Evolutionary conservation across 306 rosid species (phyloP).

Genomic region (Corylus americana): DNA sequence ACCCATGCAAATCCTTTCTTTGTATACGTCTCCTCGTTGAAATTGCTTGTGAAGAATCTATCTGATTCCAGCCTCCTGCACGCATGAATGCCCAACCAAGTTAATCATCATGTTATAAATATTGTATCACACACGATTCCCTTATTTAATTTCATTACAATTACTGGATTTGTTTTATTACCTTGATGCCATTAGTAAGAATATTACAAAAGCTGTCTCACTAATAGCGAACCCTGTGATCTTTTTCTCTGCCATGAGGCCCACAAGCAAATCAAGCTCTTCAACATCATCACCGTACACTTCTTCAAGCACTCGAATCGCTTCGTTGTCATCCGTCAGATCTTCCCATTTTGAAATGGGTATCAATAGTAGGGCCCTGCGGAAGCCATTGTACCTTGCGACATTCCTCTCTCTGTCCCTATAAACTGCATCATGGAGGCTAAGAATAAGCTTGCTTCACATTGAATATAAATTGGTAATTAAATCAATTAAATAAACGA

Average conservation of each 20-base stretch:
- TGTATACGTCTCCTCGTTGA: constrained; percentile 52
- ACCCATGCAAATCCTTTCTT: constrained; percentile 60
- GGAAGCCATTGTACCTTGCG: constrained; percentile 60
- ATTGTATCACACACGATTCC: too few relatives aligned
- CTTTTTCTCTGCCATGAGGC: constrained; percentile 70
- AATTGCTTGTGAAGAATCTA: constrained; percentile 58
- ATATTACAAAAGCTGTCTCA: constrained; percentile 56
- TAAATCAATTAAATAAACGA: not conserved
- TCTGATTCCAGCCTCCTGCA: constrained; percentile 68
- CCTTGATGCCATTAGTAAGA: constrained; percentile 60
- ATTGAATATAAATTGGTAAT: not conserved
- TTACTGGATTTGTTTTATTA: not conserved
- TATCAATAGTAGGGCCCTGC: constrained; percentile 42
- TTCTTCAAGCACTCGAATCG: constrained; percentile 39
- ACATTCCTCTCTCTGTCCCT: constrained; percentile 63
- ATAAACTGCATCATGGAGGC: constrained; percentile 42
- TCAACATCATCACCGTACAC: constrained; percentile 65
- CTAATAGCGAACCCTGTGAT: constrained; percentile 66
- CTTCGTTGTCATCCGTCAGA: constrained; percentile 53
- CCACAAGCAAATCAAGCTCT: constrained; percentile 52
- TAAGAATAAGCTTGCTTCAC: not conserved
- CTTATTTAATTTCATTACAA: too few relatives aligned
- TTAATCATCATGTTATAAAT: too few relatives aligned
- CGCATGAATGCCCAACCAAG: not conserved
- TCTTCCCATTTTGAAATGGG: constrained; percentile 64